These are phyloP conservation scores for Cladophialophora exuberans DNA, from an alignment of 2,329 filamentous ascomycete genomes.

Conservation along the genomic window DNA sequence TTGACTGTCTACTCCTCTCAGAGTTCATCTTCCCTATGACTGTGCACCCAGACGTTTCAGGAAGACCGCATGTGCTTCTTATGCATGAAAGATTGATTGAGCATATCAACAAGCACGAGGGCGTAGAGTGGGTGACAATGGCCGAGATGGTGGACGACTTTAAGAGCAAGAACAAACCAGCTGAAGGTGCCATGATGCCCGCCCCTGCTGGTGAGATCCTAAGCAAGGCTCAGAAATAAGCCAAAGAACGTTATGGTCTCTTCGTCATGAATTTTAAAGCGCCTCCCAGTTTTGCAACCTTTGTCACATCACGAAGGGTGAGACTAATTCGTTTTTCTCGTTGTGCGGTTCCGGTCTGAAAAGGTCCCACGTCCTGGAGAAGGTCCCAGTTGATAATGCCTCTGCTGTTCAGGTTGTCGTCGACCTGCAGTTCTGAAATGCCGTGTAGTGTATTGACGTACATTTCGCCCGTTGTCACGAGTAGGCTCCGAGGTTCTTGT, in stretches of 20 bases:
- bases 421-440: conserved; percentile 59
- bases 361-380: conserved; percentile 47
- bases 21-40: conserved; percentile 77
- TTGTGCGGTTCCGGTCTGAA: conserved; percentile 47
- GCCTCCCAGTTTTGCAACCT: conserved; percentile 72
- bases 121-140: conserved; percentile 56
- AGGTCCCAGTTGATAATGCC: conserved; percentile 62
- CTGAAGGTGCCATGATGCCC: conserved; percentile 64
- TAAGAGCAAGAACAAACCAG: conserved; percentile 64
- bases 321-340: conserved; percentile 61
- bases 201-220: conserved; percentile 39
- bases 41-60: conserved; percentile 74
- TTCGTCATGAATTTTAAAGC: conserved; percentile 33
- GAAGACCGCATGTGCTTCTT: conserved; percentile 70
- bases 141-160: conserved; percentile 73
- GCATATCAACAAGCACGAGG: conserved; percentile 66
- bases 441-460: conserved; percentile 65
- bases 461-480: conserved; percentile 58
- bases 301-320: conserved; percentile 81
- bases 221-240: conserved; percentile 4
- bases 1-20: not conserved
- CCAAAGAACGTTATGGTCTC: not conserved
- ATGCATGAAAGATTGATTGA: conserved; percentile 77
- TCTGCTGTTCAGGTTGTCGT: conserved; percentile 60
- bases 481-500: conserved; percentile 78